Evolutionary conservation across 2,329 filamentous ascomycete genomes (phyloP).

Genomic region (Venturia carpophila): DNA sequence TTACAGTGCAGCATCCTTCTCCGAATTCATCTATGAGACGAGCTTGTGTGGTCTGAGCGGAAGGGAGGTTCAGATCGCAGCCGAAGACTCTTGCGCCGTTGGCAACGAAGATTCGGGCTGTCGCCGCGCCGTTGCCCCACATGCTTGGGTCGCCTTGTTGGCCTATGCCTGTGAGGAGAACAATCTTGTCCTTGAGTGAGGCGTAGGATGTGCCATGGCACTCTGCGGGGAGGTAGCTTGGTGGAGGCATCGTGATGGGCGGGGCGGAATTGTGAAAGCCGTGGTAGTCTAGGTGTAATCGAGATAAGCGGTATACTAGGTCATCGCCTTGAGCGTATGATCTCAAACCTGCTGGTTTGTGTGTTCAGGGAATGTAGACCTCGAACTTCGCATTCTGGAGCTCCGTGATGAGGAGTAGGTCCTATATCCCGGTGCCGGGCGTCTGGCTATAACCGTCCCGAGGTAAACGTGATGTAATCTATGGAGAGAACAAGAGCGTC

Average conservation of each 20-base stretch:
- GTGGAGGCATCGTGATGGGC: not conserved
- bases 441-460: not conserved
- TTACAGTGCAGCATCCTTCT: not conserved
- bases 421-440: not conserved
- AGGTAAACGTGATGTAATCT: not conserved
- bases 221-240: not conserved
- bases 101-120: slow-evolving; percentile 15
- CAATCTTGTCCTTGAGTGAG: slow-evolving; percentile 12
- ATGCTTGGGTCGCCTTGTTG: slow-evolving; percentile 16
- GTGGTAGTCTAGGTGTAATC: not conserved
- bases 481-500: not conserved
- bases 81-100: slow-evolving; percentile 18
- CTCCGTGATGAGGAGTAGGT: not conserved
- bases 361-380: no score
- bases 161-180: slow-evolving; percentile 18
- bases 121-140: slow-evolving; percentile 19
- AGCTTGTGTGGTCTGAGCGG: slow-evolving; percentile 13
- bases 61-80: slow-evolving; percentile 16
- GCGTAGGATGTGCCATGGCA: slow-evolving; percentile 5
- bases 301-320: not conserved
- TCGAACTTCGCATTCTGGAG: not conserved
- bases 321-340: no score
- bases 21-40: slow-evolving; percentile 12
- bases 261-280: not conserved
- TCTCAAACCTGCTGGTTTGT: no score